These are phyloP conservation scores for Selenicereus undatus DNA, from an alignment of 148 eudicot species.

Conservation along the genomic window DNA sequence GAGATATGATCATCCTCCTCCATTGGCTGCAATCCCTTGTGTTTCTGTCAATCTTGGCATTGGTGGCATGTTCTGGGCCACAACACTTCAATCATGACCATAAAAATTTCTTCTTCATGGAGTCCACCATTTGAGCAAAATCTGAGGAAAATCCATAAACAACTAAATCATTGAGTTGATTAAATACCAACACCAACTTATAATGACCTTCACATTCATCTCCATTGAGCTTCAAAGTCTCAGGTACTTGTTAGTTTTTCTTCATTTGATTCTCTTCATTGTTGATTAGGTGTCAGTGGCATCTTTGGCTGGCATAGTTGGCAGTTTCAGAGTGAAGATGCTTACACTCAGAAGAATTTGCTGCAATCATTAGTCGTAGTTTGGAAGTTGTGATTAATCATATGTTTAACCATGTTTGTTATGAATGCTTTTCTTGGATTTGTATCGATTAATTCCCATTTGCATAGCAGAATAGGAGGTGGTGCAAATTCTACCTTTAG, in stretches of 20 bases:
- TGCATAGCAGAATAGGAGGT: constrained; percentile 13
- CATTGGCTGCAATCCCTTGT: neutral
- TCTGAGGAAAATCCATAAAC: neutral
- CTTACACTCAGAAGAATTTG: neutral
- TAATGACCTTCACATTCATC: constrained; percentile 12
- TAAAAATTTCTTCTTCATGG: neutral
- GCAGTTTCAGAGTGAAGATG: neutral
- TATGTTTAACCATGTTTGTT: neutral
- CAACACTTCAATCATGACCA: neutral
- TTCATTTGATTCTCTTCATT: neutral
- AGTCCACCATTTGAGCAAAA: neutral
- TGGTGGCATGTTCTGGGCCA: constrained; percentile 7
- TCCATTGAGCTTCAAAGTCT: constrained; percentile 15
- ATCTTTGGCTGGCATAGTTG: neutral
- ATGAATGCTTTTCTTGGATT: neutral
- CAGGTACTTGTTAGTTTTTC: constrained; percentile 11
- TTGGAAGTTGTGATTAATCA: neutral
- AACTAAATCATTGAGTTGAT: neutral
- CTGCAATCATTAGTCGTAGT: neutral
- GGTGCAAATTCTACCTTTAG: neutral
- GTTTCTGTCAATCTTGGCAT: neutral
- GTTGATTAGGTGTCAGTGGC: neutral
- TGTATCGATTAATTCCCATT: neutral
- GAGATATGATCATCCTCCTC: neutral
- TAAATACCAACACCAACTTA: neutral